These are phyloP conservation scores for Colletotrichum coccodes DNA, from an alignment of 2,329 filamentous ascomycete species.

Conservation along the genomic window DNA sequence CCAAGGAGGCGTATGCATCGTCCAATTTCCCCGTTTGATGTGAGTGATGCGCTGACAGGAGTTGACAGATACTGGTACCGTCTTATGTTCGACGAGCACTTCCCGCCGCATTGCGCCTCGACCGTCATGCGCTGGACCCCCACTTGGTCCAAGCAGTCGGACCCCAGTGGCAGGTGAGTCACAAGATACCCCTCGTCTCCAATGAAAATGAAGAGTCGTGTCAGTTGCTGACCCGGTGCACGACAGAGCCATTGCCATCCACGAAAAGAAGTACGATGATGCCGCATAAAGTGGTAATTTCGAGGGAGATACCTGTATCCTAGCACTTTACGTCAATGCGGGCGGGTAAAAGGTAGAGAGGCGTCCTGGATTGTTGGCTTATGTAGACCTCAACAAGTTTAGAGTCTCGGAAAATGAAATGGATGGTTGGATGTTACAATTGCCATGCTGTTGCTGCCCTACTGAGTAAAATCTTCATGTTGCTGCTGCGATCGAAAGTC, in stretches of 20 bases:
- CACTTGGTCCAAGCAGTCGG: conserved; percentile 95
- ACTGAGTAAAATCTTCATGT: not conserved
- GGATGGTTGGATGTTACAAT: not conserved
- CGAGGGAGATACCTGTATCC: conserved; percentile 24
- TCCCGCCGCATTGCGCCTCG: conserved; percentile 88
- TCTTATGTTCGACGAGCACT: conserved; percentile 98
- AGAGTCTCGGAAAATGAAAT: conserved; percentile 14
- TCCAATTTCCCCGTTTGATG: not conserved
- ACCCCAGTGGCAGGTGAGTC: conserved; percentile 88
- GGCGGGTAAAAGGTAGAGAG: conserved; percentile 25
- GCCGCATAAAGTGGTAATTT: conserved; percentile 46
- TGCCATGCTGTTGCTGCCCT: not conserved
- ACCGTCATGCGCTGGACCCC: conserved; percentile 98
- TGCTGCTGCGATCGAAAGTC: not conserved
- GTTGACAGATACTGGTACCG: conserved; percentile 88
- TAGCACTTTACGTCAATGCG: conserved; percentile 28
- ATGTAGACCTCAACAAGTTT: conserved; percentile 32
- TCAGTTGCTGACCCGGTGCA: conserved; percentile 26
- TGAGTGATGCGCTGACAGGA: conserved; percentile 37
- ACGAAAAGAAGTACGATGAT: conserved; percentile 77
- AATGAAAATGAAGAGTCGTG: not conserved
- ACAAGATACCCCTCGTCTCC: not conserved
- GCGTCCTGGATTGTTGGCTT: conserved; percentile 29
- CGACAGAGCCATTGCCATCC: conserved; percentile 77
- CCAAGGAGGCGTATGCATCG: conserved; percentile 83